These are phyloP conservation scores for Nelumbo lutea DNA, from an alignment of 164 flowering plant genomes.

Conservation along the genomic window DNA sequence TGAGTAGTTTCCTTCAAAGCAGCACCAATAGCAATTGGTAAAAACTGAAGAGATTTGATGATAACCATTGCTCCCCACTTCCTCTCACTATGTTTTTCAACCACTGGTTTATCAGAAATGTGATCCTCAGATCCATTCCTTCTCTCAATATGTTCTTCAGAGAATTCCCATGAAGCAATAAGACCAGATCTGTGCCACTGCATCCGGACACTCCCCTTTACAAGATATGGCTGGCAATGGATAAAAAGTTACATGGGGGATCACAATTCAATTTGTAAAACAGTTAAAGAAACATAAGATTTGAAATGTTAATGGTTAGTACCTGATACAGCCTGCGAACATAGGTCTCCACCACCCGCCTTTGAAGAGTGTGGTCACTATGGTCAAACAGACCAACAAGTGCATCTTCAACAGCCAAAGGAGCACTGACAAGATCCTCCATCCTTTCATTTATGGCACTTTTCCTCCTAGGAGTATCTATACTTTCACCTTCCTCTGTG, in stretches of 20 bases:
- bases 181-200: constrained; percentile 99
- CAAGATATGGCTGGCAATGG: constrained; percentile 81
- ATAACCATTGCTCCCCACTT: constrained; percentile 99
- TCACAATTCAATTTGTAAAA: neutral
- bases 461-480: constrained; percentile 92
- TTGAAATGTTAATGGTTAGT: constrained; percentile 24
- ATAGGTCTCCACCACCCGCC: constrained; percentile 97
- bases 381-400: constrained; percentile 96
- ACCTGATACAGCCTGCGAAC: constrained; percentile 96
- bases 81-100: constrained; percentile 58
- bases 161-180: constrained; percentile 92
- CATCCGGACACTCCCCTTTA: constrained; percentile 92
- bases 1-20: constrained; percentile 74
- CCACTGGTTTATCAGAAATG: constrained; percentile 20
- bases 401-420: constrained; percentile 98
- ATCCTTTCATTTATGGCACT: constrained; percentile 97
- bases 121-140: constrained; percentile 45
- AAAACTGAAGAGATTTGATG: constrained; percentile 86
- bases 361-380: constrained; percentile 95
- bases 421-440: constrained; percentile 93
- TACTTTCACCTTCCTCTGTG: constrained; percentile 95
- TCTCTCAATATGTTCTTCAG: constrained; percentile 74
- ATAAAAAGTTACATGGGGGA: constrained; percentile 17
- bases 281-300: neutral
- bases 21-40: constrained; percentile 61